Evolutionary conservation across 2,329 filamentous ascomycete species (phyloP).

Genomic region (Cercospora sp.): DNA sequence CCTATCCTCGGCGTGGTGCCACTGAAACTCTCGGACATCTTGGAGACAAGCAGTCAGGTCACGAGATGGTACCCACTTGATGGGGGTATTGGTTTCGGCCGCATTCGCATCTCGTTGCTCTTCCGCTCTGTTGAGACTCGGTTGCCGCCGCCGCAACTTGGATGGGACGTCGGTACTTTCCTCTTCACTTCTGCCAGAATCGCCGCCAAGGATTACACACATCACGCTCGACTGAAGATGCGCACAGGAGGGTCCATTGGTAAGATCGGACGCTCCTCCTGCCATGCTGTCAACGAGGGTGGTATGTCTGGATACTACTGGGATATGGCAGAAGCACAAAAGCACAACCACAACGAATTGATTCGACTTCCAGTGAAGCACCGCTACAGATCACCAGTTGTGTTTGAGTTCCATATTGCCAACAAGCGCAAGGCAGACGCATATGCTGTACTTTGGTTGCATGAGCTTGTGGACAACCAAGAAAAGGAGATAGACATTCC

Average conservation of each 20-base stretch:
- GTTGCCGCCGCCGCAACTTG: slow-evolving; percentile 79
- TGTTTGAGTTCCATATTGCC: slow-evolving; percentile 77
- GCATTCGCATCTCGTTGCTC: slow-evolving; percentile 81
- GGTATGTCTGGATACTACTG: slow-evolving; percentile 56
- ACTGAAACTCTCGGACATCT: slow-evolving; percentile 80
- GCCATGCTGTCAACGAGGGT: slow-evolving; percentile 59
- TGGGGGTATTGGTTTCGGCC: slow-evolving; percentile 86
- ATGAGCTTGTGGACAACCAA: slow-evolving; percentile 79
- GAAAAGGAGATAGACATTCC: slow-evolving; percentile 79
- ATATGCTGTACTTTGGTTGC: slow-evolving; percentile 81
- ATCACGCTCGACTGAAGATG: slow-evolving; percentile 67
- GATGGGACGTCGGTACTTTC: slow-evolving; percentile 95
- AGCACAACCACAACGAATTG: slow-evolving; percentile 47
- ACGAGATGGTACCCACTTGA: slow-evolving; percentile 96
- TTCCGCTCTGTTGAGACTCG: slow-evolving; percentile 87
- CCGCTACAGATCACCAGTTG: slow-evolving; percentile 83
- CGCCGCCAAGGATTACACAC: slow-evolving; percentile 61
- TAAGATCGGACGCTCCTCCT: slow-evolving; percentile 64
- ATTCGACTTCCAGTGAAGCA: slow-evolving; percentile 83
- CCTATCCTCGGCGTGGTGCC: slow-evolving; percentile 91
- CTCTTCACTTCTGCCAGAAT: slow-evolving; percentile 76
- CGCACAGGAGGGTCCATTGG: slow-evolving; percentile 83
- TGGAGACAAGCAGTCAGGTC: slow-evolving; percentile 81
- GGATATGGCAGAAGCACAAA: slow-evolving; percentile 47
- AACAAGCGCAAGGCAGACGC: slow-evolving; percentile 70